A percentile compares a stretch with the other conserved stretches of the same genome.
Conservation (phyloP, 768 basidiomycete genomes). For the Tricholoma flavovirens region DNA sequence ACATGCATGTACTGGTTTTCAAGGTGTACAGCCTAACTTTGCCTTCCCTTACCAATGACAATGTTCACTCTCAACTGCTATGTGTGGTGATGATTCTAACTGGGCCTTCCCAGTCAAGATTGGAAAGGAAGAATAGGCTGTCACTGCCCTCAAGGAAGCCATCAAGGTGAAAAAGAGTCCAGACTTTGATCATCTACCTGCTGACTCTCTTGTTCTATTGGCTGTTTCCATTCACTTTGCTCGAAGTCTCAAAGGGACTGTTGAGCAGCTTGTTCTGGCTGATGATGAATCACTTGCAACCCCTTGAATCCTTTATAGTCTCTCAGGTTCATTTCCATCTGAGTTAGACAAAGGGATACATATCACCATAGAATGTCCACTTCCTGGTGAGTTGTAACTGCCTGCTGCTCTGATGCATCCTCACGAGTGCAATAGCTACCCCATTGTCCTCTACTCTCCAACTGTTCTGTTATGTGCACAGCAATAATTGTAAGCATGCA, state of each 20-base stretch:
- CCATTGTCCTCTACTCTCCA: background rate
- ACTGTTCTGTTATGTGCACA: background rate
- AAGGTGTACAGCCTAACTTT: too few species aligned
- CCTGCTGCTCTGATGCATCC: background rate
- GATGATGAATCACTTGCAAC: too few species aligned
- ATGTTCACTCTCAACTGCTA: too few species aligned
- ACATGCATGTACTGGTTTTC: too few species aligned
- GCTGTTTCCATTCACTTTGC: background rate
- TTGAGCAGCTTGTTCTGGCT: background rate
- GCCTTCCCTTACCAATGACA: too few species aligned
- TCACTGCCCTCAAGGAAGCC: too few species aligned
- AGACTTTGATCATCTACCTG: too few species aligned
- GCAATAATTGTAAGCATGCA: background rate
- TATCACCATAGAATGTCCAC: background rate
- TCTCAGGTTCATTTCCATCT: background rate
- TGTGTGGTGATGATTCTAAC: too few species aligned
- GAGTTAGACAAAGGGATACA: background rate
- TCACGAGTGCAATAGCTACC: background rate
- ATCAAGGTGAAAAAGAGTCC: too few species aligned
- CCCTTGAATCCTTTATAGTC: too few species aligned
- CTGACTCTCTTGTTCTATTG: background rate
- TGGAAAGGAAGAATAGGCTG: too few species aligned
- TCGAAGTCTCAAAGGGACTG: background rate
- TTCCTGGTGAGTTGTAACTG: background rate
- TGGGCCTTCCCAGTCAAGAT: too few species aligned